These are phyloP conservation scores for Fusarium azukiicola DNA, from an alignment of 2,329 filamentous ascomycete genomes.

Conservation along the genomic window DNA sequence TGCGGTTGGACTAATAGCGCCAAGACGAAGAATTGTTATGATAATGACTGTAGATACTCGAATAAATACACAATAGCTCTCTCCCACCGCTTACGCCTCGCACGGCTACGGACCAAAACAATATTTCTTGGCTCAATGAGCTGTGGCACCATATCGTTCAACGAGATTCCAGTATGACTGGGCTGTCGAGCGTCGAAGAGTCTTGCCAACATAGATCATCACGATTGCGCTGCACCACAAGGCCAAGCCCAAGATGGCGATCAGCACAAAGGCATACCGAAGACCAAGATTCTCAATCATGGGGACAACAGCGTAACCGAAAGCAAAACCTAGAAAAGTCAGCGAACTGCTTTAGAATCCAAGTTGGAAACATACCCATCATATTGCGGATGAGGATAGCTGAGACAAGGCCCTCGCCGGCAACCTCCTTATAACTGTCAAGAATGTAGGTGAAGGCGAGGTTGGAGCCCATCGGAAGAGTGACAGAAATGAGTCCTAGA, in stretches of 20 bases:
- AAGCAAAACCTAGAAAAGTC: conserved; percentile 1
- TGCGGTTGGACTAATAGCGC: not conserved
- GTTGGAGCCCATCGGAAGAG: conserved; percentile 47
- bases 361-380: conserved; percentile 39
- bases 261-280: conserved; percentile 47
- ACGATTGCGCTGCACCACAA: conserved; percentile 41
- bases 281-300: conserved; percentile 34
- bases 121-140: not conserved
- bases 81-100: not conserved
- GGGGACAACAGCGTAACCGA: not conserved
- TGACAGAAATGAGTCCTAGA: conserved; percentile 47
- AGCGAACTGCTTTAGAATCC: accelerated
- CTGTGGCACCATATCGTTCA: conserved; percentile 34
- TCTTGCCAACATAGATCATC: conserved; percentile 44
- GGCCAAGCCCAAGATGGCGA: conserved; percentile 41
- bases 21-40: not conserved
- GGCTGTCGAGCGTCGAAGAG: conserved; percentile 37
- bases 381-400: conserved; percentile 50
- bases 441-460: conserved; percentile 51
- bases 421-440: conserved; percentile 52
- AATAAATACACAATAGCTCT: not conserved
- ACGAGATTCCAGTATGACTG: conserved; percentile 47
- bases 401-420: conserved; percentile 48
- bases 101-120: not conserved
- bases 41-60: not conserved